These are phyloP conservation scores for Cystoderma amianthinum DNA, from an alignment of 768 basidiomycete species.

Conservation along the genomic window DNA sequence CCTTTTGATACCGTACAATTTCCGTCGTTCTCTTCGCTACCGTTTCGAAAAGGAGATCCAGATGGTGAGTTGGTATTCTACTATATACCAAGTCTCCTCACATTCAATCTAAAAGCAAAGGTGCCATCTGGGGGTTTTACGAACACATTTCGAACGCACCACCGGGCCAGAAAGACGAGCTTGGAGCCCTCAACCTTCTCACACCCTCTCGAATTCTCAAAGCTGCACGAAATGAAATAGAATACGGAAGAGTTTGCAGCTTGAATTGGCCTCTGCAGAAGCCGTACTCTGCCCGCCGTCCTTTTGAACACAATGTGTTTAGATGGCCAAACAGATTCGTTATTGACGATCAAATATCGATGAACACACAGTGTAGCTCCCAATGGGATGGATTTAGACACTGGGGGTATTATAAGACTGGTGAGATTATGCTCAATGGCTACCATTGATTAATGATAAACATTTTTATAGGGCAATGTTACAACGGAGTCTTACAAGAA, in stretches of 20 bases:
- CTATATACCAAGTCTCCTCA: not conserved
- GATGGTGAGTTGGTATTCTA: not conserved
- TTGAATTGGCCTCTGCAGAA: conserved; percentile 1
- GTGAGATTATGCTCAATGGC: too few species aligned
- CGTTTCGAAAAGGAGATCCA: conserved; percentile 1
- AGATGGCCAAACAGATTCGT: conserved; percentile 5
- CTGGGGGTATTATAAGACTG: conserved; percentile 12
- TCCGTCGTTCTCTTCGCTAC: not conserved
- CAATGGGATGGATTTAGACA: conserved; percentile 19
- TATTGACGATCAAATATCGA: conserved; percentile 15
- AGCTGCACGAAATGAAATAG: conserved; percentile 1
- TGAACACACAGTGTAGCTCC: conserved; percentile 16
- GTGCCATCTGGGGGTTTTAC: conserved; percentile 1
- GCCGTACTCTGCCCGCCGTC: not conserved
- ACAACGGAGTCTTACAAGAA: conserved; percentile 11
- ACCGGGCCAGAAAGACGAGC: not conserved
- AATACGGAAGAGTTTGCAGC: conserved; percentile 1
- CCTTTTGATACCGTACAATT: not conserved
- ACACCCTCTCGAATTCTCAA: not conserved
- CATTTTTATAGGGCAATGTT: conserved; percentile 11
- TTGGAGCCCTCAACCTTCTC: conserved; percentile 1
- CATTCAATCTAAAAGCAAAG: not conserved
- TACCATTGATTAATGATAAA: too few species aligned
- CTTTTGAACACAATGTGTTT: conserved; percentile 12
- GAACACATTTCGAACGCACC: not conserved